Conservation (phyloP, 2,329 filamentous ascomycete species). For the Coniella vitis region DNA sequence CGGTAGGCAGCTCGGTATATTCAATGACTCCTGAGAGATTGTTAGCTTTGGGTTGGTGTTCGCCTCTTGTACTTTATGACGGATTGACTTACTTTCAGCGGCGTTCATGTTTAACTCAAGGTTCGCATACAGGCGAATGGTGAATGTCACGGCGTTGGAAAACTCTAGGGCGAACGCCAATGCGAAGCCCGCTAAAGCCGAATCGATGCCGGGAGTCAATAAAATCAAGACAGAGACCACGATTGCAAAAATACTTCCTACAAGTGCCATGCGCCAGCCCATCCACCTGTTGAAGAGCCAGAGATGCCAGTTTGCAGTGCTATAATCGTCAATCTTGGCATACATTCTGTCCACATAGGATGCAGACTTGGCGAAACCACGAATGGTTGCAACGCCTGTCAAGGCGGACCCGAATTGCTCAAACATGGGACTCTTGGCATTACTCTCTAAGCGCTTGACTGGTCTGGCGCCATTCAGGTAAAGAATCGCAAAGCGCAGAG, state of each 20-base stretch:
- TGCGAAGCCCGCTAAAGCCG: constrained; percentile 68
- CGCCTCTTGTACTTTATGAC: background rate
- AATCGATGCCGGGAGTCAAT: constrained; percentile 52
- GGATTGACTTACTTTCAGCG: constrained; percentile 50
- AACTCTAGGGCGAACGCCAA: constrained; percentile 69
- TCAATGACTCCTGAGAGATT: constrained; percentile 48
- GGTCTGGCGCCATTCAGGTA: constrained; percentile 69
- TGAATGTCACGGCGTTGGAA: constrained; percentile 55
- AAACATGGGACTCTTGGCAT: constrained; percentile 70
- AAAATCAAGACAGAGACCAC: constrained; percentile 60
- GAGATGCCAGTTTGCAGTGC: constrained; percentile 57
- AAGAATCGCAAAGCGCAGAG: constrained; percentile 48
- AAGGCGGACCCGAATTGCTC: constrained; percentile 72
- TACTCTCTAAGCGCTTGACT: constrained; percentile 71
- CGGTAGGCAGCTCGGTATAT: constrained; percentile 62
- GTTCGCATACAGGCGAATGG: constrained; percentile 60
- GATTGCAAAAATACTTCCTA: constrained; percentile 63
- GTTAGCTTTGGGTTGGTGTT: background rate
- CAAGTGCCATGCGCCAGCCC: constrained; percentile 61
- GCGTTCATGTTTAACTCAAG: constrained; percentile 76
- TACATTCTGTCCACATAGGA: constrained; percentile 67
- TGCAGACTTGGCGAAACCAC: constrained; percentile 63
- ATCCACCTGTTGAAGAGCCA: constrained; percentile 75
- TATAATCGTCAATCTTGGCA: constrained; percentile 60
- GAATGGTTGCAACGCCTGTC: constrained; percentile 66